Conservation (phyloP, 2,329 filamentous ascomycete species). For the Fusarium citri region DNA sequence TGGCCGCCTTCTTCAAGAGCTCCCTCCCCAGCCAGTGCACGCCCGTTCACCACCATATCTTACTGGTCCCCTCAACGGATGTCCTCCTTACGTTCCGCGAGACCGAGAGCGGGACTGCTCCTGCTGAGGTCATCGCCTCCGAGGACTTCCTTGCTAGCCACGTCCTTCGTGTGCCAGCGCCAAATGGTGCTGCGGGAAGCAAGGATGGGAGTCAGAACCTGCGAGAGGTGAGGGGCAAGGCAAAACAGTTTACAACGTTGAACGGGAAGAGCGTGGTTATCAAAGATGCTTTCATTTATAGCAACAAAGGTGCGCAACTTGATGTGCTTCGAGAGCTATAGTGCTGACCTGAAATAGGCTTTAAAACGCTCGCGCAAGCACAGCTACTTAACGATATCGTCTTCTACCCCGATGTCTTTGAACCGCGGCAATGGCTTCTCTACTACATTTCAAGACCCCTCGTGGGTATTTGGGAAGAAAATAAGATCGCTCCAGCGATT, state of each 20-base stretch:
- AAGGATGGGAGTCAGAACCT: constrained; percentile 72
- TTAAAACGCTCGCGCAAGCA: constrained; percentile 90
- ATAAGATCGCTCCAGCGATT: constrained; percentile 75
- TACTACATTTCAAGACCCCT: constrained; percentile 95
- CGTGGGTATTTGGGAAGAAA: constrained; percentile 83
- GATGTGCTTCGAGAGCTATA: background rate
- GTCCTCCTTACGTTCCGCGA: constrained; percentile 89
- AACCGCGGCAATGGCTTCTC: constrained; percentile 92
- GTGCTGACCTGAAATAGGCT: constrained; percentile 67
- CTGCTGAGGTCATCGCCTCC: constrained; percentile 83
- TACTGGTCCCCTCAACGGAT: constrained; percentile 94
- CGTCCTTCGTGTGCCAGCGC: constrained; percentile 84
- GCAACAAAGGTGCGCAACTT: constrained; percentile 81
- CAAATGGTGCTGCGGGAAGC: constrained; percentile 61
- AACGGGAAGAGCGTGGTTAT: constrained; percentile 95
- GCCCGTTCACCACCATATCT: constrained; percentile 89
- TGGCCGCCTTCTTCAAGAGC: constrained; percentile 99
- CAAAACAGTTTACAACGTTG: constrained; percentile 91
- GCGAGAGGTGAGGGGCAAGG: constrained; percentile 90
- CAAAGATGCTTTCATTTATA: constrained; percentile 93
- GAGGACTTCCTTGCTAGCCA: constrained; percentile 98
- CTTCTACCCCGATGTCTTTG: constrained; percentile 90
- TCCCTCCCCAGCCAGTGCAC: constrained; percentile 90
- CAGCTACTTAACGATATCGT: constrained; percentile 85
- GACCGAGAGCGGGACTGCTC: constrained; percentile 80